Conservation (phyloP, 2,329 filamentous ascomycete genomes). For the Drechslerella stenobrocha region DNA sequence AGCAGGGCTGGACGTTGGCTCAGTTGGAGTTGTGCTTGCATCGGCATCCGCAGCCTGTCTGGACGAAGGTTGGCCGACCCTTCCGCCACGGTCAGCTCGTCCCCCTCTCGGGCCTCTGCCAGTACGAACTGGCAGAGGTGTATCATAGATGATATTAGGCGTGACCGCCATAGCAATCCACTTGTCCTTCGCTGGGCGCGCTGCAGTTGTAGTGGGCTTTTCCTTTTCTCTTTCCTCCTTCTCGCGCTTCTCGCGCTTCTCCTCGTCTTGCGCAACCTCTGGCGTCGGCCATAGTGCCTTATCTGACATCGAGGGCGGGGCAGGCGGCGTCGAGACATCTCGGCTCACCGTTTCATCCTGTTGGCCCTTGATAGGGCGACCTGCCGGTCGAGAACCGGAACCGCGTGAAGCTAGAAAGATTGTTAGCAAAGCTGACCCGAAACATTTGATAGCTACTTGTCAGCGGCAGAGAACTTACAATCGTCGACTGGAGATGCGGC, state of each 20-base stretch:
- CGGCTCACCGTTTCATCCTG: conserved; percentile 51
- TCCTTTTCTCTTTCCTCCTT: conserved; percentile 65
- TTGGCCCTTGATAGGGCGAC: conserved; percentile 35
- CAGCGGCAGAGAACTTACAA: conserved; percentile 10
- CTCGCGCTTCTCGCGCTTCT: conserved; percentile 66
- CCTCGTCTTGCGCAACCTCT: conserved; percentile 74
- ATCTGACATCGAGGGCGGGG: conserved; percentile 72
- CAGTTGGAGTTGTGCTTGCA: conserved; percentile 26
- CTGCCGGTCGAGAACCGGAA: conserved; percentile 27
- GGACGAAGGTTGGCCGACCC: conserved; percentile 57
- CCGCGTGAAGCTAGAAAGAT: conserved; percentile 15
- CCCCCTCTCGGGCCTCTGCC: conserved; percentile 61
- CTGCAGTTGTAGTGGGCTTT: conserved; percentile 63
- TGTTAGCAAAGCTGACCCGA: conserved; percentile 2
- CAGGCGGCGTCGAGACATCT: conserved; percentile 54
- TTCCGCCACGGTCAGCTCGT: conserved; percentile 62
- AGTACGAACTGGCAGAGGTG: conserved; percentile 66
- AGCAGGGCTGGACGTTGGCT: conserved; percentile 7
- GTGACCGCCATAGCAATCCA: conserved; percentile 84
- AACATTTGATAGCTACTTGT: not conserved
- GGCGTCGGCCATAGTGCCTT: conserved; percentile 86
- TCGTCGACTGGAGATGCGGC: conserved; percentile 29
- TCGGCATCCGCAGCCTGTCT: conserved; percentile 56
- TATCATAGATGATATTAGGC: conserved; percentile 83
- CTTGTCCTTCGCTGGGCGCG: conserved; percentile 69